Base-by-base conservation (phyloP, 1,284 basidiomycete species). In the Microbotryomycetes sp. region DNA sequence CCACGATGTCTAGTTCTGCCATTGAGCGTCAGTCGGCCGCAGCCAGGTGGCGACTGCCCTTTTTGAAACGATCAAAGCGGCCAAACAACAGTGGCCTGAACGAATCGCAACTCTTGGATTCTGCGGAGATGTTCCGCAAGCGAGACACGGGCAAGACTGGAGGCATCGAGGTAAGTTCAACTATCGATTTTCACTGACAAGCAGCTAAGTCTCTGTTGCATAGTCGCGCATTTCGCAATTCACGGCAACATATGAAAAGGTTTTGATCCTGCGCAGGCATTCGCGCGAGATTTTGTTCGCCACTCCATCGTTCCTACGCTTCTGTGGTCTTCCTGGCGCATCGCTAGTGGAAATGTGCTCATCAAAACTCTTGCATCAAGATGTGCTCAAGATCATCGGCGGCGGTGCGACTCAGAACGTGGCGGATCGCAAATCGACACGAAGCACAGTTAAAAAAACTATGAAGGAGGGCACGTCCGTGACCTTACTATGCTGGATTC, bases 241-340 rank as follows among this genome's bases (percentile, higher is more conserved):
- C 23, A 46, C 46, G 41, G 45, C 51, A n/a, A 62, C 54, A 3
- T 62, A 62, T 18, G 61, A 62, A 51, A 52, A 51, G 31, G 45
- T 62, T 3, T 50, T 49, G 11, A 6, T 59, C n/a, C 29, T 62
- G 4, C 26, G 30, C 2, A 18, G 51, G 9, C 53, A 58, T 2
- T 48, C 28, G 24, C 61, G 56, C 30, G 48, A 60, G 45, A 62
- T 67, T 60, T 41, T 67, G 1, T 67, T 57, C 57, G 56, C 45
- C 30, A 58, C 63, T 5, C 35, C 55, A 24, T 47, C 51, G 16
- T 67, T 67, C 52, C 45, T 65, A 0, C 57, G 59, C 35, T 59
- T 45, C 51, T 15, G 52, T 45, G 63, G 60, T 23, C 48, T 65
- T 2, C 54, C 62, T 7, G 59, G 59, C 21, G 54, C 60, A 7